A percentile compares a stretch with the other conserved stretches of the same genome.
phyloP scores from a whole-genome alignment of 768 basidiomycete species.

The Agaricus sinodeliciosus region DNA sequence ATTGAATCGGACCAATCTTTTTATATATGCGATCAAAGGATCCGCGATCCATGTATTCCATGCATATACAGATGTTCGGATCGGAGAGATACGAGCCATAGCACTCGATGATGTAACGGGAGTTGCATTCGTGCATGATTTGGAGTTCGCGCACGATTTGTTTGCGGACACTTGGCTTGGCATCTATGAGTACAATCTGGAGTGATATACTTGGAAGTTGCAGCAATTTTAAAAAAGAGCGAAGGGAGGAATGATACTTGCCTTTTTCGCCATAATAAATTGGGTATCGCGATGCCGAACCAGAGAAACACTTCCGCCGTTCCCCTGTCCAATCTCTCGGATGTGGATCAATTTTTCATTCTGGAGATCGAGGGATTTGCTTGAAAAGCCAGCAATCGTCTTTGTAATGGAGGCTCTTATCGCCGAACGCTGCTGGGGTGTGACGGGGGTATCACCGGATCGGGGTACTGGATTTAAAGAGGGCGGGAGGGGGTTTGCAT shows the following conservation, averaged over 20 bases:
- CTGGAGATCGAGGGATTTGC: slow-evolving; percentile 45
- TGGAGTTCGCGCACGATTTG: slow-evolving; percentile 97
- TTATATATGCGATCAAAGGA: slow-evolving; percentile 95
- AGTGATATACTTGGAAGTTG: background rate
- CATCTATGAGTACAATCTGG: slow-evolving; percentile 96
- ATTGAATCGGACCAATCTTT: slow-evolving; percentile 85
- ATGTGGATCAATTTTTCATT: slow-evolving; percentile 89
- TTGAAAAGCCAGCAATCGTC: slow-evolving; percentile 19
- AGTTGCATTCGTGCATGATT: slow-evolving; percentile 97
- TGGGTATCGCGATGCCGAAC: slow-evolving; percentile 89
- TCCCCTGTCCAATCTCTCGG: slow-evolving; percentile 89
- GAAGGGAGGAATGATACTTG: slow-evolving; percentile 26
- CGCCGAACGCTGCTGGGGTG: slow-evolving; percentile 6
- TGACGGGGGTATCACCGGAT: slow-evolving; percentile 17
- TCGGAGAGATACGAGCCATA: slow-evolving; percentile 95
- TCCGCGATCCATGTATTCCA: slow-evolving; percentile 95
- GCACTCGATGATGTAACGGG: slow-evolving; percentile 91
- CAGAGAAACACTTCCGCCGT: slow-evolving; percentile 95
- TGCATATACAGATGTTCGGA: slow-evolving; percentile 98
- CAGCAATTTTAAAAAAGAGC: background rate
- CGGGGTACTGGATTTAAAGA: slow-evolving; percentile 5
- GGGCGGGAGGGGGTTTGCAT: slow-evolving; percentile 5
- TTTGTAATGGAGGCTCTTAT: slow-evolving; percentile 20
- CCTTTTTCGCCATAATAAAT: slow-evolving; percentile 98
- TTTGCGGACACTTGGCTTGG: slow-evolving; percentile 91